phyloP scores from a whole-genome alignment of 495 filamentous ascomycete species.

The Hypomontagnella submonticulosa region DNA sequence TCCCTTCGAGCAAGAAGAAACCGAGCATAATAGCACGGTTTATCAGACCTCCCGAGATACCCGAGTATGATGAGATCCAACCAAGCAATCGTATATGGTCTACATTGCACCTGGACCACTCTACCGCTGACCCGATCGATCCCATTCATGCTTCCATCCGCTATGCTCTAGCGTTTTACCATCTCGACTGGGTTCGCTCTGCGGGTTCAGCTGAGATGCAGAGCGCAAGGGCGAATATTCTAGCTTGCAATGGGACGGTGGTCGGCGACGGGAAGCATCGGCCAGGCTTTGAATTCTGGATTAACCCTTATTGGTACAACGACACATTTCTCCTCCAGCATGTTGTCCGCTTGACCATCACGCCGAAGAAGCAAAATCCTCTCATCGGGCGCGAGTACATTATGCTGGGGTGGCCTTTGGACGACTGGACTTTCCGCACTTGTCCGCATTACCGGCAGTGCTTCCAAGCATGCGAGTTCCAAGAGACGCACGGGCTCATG shows the following conservation, averaged over 20 bases:
- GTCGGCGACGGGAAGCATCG: conserved; percentile 17
- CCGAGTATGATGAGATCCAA: conserved; percentile 21
- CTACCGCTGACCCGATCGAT: conserved; percentile 29
- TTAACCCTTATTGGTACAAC: conserved; percentile 20
- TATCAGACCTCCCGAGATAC: background rate
- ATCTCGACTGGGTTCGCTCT: conserved; percentile 34
- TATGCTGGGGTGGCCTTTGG: conserved; percentile 2
- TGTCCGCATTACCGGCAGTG: conserved; percentile 41
- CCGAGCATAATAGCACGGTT: conserved; percentile 10
- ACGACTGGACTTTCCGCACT: conserved; percentile 32
- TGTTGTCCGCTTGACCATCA: conserved; percentile 34
- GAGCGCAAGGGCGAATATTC: conserved; percentile 1
- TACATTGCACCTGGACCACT: conserved; percentile 25
- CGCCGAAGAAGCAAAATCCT: conserved; percentile 36
- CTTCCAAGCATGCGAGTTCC: conserved; percentile 36
- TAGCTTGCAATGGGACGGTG: conserved; percentile 25
- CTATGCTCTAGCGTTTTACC: conserved; percentile 43
- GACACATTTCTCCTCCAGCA: conserved; percentile 36
- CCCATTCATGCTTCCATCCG: conserved; percentile 41
- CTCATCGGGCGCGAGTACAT: conserved; percentile 8
- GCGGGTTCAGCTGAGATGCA: conserved; percentile 6
- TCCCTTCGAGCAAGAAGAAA: conserved; percentile 34
- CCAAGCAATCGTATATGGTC: conserved; percentile 23
- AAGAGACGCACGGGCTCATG: conserved; percentile 31
- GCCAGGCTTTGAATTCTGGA: conserved; percentile 30